Conservation (phyloP, 306 rosid genomes). For the Acacia melanoxylon region DNA sequence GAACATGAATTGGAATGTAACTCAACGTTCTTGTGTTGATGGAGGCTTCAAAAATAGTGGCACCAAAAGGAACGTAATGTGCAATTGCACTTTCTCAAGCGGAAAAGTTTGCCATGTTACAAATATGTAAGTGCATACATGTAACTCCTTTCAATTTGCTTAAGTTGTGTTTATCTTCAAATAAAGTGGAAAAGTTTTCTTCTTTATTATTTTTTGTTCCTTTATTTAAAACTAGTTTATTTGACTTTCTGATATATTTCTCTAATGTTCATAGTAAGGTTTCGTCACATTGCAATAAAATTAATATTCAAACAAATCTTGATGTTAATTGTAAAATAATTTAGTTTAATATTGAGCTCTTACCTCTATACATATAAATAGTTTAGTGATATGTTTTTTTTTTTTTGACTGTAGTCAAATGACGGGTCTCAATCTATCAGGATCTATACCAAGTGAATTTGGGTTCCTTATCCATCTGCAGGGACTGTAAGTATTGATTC, state of each 20-base stretch:
- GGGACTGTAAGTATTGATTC: conserved; percentile 48
- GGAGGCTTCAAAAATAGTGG: conserved; percentile 25
- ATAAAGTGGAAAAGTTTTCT: no score
- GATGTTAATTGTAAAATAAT: no score
- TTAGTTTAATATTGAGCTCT: not conserved
- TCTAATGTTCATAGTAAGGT: no score
- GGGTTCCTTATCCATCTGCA: conserved; percentile 58
- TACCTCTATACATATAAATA: not conserved
- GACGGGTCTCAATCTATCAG: conserved; percentile 60
- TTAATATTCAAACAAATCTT: no score
- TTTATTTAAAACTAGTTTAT: no score
- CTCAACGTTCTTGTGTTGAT: conserved; percentile 46
- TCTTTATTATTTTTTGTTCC: no score
- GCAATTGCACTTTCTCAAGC: conserved; percentile 45
- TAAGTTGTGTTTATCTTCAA: no score
- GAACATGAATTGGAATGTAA: conserved; percentile 50
- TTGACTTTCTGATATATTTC: no score
- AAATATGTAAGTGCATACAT: conserved; percentile 38
- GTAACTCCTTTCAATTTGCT: no score
- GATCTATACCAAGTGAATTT: conserved; percentile 65
- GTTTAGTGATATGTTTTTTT: not conserved
- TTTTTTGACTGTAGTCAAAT: conserved; percentile 32
- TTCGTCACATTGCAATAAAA: no score
- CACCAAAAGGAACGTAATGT: conserved; percentile 42
- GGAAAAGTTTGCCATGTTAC: conserved; percentile 55